These are phyloP conservation scores for Claviceps sp. DNA, from an alignment of 2,329 filamentous ascomycete species.

Conservation along the genomic window DNA sequence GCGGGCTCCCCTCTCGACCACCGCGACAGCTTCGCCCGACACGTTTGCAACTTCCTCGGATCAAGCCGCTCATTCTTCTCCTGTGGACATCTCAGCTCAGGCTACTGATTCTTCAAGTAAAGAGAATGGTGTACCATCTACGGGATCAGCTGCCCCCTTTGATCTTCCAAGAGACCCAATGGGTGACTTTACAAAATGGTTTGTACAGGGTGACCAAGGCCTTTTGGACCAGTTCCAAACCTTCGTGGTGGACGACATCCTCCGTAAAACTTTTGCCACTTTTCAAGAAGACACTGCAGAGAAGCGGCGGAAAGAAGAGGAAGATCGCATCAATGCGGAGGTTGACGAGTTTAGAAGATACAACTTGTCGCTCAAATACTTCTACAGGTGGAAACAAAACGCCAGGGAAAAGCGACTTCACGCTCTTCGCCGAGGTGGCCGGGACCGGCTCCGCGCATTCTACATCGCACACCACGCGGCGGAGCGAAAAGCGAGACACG, in stretches of 20 bases:
- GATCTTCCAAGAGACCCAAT: slow-evolving; percentile 26
- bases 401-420: slow-evolving; percentile 34
- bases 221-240: slow-evolving; percentile 37
- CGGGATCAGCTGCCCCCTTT: not conserved
- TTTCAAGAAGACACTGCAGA: slow-evolving; percentile 28
- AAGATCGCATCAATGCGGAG: slow-evolving; percentile 30
- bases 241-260: slow-evolving; percentile 30
- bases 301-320: slow-evolving; percentile 31
- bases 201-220: slow-evolving; percentile 38
- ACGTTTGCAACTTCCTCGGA: not conserved
- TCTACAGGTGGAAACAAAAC: slow-evolving; percentile 40
- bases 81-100: not conserved
- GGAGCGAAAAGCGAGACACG: slow-evolving; percentile 20
- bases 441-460: slow-evolving; percentile 36
- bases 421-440: slow-evolving; percentile 36
- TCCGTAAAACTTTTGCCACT: slow-evolving; percentile 27
- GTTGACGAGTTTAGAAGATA: slow-evolving; percentile 35
- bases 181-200: slow-evolving; percentile 39
- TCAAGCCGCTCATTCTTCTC: not conserved
- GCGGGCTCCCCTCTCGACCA: not conserved
- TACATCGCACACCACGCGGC: slow-evolving; percentile 24
- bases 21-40: not conserved
- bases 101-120: not conserved
- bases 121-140: not conserved
- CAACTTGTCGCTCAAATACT: slow-evolving; percentile 39